phyloP scores from a whole-genome alignment of 345 rosid species.

The Litchi chinensis region DNA sequence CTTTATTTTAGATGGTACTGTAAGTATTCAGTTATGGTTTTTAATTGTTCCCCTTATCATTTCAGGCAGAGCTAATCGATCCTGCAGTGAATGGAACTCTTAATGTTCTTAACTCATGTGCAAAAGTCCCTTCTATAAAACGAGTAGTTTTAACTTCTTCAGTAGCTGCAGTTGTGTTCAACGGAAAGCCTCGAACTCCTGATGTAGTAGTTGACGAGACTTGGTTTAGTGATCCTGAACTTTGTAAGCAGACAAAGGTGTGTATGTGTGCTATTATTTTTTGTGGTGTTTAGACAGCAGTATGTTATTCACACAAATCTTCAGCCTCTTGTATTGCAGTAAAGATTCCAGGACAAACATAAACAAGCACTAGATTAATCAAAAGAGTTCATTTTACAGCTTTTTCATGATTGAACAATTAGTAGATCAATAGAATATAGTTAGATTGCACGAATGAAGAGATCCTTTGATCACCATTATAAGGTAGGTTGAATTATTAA shows the following conservation, averaged over 20 bases:
- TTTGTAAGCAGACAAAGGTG: conserved; percentile 60
- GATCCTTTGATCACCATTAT: not conserved
- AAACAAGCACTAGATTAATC: not conserved
- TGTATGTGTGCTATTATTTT: not conserved
- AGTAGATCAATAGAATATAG: not conserved
- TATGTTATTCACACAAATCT: not conserved
- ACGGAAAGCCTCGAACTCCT: conserved; percentile 66
- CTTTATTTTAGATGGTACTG: not conserved
- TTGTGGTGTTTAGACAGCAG: not conserved
- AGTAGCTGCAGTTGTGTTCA: conserved; percentile 65
- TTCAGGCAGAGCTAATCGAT: conserved; percentile 77
- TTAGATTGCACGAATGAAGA: too few relatives aligned
- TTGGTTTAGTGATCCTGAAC: conserved; percentile 69
- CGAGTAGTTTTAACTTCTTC: conserved; percentile 86
- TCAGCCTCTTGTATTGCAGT: not conserved
- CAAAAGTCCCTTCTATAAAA: conserved; percentile 63
- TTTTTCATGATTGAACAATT: not conserved
- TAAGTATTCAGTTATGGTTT: not conserved
- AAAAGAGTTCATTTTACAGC: not conserved
- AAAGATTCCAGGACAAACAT: not conserved
- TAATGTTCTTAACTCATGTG: conserved; percentile 76
- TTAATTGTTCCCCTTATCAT: conserved; percentile 1
- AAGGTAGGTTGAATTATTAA: not conserved
- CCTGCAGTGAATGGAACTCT: conserved; percentile 92
- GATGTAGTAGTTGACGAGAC: conserved; percentile 78